phyloP scores from a whole-genome alignment of 2,329 filamentous ascomycete genomes.

The Hymenotorrendiella dingleyae region DNA sequence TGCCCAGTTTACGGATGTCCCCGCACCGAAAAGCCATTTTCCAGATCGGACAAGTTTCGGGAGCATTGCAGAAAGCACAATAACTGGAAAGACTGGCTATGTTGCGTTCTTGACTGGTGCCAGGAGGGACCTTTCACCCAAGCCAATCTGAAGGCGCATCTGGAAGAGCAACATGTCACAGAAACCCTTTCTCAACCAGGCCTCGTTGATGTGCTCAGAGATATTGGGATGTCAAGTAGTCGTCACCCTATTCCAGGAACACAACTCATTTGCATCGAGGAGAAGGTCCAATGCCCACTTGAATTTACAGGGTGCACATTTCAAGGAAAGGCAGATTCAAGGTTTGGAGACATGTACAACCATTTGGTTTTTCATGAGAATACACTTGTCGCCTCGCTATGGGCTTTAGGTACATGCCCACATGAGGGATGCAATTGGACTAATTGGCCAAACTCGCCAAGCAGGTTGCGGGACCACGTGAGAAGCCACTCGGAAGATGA shows the following conservation, averaged over 20 bases:
- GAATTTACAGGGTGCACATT: conserved; percentile 8
- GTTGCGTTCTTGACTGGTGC: conserved; percentile 8
- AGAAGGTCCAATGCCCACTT: conserved; percentile 4
- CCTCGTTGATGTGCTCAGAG: background rate
- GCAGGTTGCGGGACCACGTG: conserved; percentile 9
- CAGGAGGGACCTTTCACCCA: conserved; percentile 3
- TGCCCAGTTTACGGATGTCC: conserved; percentile 12
- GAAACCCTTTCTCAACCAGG: conserved; percentile 2
- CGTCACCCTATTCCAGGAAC: too few species aligned
- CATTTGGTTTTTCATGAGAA: conserved; percentile 7
- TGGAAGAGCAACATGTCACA: background rate
- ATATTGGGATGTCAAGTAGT: background rate
- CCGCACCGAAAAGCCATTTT: conserved; percentile 7
- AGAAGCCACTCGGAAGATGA: background rate
- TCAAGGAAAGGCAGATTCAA: background rate
- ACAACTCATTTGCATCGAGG: conserved; percentile 5
- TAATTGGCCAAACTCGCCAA: conserved; percentile 18
- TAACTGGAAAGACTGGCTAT: background rate
- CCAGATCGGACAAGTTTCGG: conserved; percentile 10
- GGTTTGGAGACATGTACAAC: background rate
- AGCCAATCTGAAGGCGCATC: background rate
- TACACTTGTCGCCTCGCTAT: conserved; percentile 7
- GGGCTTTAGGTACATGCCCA: too few species aligned
- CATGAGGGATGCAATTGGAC: conserved; percentile 7
- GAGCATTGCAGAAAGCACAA: conserved; percentile 10